Evolutionary conservation across 2,329 filamentous ascomycete genomes (phyloP).

Genomic region (Talaromyces piceae): DNA sequence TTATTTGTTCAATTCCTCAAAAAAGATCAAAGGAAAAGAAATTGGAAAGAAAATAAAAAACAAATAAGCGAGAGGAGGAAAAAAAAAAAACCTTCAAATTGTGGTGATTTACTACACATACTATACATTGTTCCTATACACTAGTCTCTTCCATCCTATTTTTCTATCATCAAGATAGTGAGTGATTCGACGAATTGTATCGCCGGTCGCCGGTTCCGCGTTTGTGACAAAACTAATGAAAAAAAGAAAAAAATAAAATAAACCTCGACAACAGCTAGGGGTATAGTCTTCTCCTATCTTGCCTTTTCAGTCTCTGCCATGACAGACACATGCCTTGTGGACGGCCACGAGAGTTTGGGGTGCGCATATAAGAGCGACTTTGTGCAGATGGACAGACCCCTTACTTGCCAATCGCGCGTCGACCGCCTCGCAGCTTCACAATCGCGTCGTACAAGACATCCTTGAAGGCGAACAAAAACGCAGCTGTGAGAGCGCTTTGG

Average conservation of each 20-base stretch:
- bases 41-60: neutral
- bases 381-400: neutral
- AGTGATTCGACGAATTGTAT: neutral
- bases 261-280: neutral
- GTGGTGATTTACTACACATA: neutral
- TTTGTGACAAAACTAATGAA: neutral
- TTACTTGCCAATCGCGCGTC: constrained; percentile 24
- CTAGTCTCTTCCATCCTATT: neutral
- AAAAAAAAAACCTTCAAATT: too few relatives aligned
- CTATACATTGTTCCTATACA: neutral
- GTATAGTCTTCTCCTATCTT: neutral
- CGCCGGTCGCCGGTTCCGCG: neutral
- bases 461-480: constrained; percentile 96
- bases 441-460: constrained; percentile 75
- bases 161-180: neutral
- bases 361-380: neutral
- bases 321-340: neutral
- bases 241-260: too few relatives aligned
- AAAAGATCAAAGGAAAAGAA: neutral
- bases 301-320: too few relatives aligned
- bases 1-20: neutral
- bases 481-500: constrained; percentile 92
- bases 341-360: neutral
- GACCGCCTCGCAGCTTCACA: constrained; percentile 26
- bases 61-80: too few relatives aligned